Base-by-base conservation (phyloP, 306 rosid genomes). In the Cyclanthera cordifolia region DNA sequence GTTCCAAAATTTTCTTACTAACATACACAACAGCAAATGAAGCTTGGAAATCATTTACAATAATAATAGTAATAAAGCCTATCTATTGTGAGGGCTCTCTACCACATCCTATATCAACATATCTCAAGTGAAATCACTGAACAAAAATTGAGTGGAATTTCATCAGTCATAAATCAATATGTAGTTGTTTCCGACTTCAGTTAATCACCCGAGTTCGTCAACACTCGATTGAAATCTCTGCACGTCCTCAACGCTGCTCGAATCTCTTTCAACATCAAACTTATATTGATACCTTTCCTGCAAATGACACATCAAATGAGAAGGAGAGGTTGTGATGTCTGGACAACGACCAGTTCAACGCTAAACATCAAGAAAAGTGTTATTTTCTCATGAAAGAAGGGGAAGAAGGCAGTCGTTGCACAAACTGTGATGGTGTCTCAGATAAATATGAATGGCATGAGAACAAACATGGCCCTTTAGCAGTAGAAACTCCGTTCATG, bases 201-300 rank as follows among this genome's bases (percentile, higher is more conserved):
- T 45, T 21, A 65, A 65, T 19, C 21, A 13, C 52, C 17, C 12
- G 27, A 14, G 4, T 49, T 67, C 47, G 8, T 30, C 65, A 43
- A 14, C 6, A 58, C 48, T 72, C 78, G 78, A 47, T 61, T 59
- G 28, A 82, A 71, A 74, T 82, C 83, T 37, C 74, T 74, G 77
- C 94, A 90, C 76, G 78, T 80, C 86, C 83, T 85, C 72, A 93
- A 76, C 46, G 86, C 94, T 1, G 79, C 81, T 67, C 99, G 83
- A 77, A 94, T 94, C 74, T 82, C 96, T 76, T 86, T 81, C 76
- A 94, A 72, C 91, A 94, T 78, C 73, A 86, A 94, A 19, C 72
- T 78, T 48, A 83, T 59, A 72, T 27, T 79, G 47, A 86, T 82
- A 60, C 90, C 88, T 84, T 85, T 90, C 87, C 99, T 90, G 87